A percentile compares a stretch with the other conserved stretches of the same genome.
These are phyloP conservation scores for Penicillium riverlandense DNA, from an alignment of 495 filamentous ascomycete species.

Conservation along the genomic window DNA sequence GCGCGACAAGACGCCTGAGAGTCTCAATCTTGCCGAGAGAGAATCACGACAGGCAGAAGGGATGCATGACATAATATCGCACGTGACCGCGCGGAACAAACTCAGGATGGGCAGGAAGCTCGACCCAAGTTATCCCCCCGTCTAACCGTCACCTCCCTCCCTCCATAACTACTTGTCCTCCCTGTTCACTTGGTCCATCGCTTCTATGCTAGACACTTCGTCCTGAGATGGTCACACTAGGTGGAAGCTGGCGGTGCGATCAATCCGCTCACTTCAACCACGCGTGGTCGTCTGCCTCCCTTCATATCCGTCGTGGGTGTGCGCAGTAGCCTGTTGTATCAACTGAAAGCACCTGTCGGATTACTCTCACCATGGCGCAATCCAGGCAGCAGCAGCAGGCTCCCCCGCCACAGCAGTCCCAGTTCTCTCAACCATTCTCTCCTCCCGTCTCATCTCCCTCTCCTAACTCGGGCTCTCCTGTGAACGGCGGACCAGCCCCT, in stretches of 20 bases:
- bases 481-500: constrained; percentile 32
- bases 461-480: constrained; percentile 33
- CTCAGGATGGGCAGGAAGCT: too few species aligned
- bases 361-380: constrained; percentile 53
- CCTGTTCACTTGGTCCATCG: constrained; percentile 1
- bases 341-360: not conserved
- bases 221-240: constrained; percentile 40
- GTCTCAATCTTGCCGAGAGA: too few species aligned
- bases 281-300: constrained; percentile 30
- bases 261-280: constrained; percentile 34
- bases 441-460: constrained; percentile 48
- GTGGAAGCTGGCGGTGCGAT: constrained; percentile 36
- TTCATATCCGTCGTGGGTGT: constrained; percentile 12
- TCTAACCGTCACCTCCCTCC: constrained; percentile 2
- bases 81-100: constrained; percentile 14
- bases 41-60: too few species aligned
- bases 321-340: constrained; percentile 5
- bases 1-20: too few species aligned
- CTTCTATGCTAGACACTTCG: constrained; percentile 15
- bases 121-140: not conserved
- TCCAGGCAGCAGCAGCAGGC: constrained; percentile 16
- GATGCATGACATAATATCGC: too few species aligned
- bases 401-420: constrained; percentile 32
- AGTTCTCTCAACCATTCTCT: constrained; percentile 44
- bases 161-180: not conserved